Percentiles rank a stretch among this genome's conserved stretches.
phyloP scores from a whole-genome alignment of 1,284 basidiomycete species.

The Cutaneotrichosporon sp. region DNA sequence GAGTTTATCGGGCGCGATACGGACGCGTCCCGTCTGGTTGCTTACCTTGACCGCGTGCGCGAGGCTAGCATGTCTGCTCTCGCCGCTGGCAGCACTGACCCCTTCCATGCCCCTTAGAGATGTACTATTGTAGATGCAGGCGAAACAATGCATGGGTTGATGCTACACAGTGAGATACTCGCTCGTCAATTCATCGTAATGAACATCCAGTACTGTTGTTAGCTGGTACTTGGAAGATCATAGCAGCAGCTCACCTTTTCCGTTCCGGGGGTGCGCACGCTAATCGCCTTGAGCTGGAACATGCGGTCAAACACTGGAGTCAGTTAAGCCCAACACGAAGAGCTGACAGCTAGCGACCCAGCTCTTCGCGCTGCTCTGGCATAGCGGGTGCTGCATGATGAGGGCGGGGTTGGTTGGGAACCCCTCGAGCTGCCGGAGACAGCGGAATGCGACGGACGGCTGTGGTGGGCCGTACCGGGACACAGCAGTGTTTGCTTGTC shows the following conservation, averaged over 20 bases:
- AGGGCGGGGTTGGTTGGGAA: slow-evolving; percentile 82
- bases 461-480: slow-evolving; percentile 72
- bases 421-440: slow-evolving; percentile 45
- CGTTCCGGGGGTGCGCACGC: slow-evolving; percentile 40
- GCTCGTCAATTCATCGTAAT: slow-evolving; percentile 25
- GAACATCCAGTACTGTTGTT: slow-evolving; percentile 39
- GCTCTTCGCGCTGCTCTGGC: slow-evolving; percentile 79
- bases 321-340: background rate
- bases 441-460: slow-evolving; percentile 32
- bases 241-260: slow-evolving; percentile 38
- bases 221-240: slow-evolving; percentile 7
- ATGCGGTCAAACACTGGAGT: slow-evolving; percentile 80
- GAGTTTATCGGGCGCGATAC: slow-evolving; percentile 69
- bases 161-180: slow-evolving; percentile 11
- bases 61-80: slow-evolving; percentile 68
- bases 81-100: slow-evolving; percentile 69
- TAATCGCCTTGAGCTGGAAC: slow-evolving; percentile 59
- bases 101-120: slow-evolving; percentile 57
- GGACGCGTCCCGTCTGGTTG: slow-evolving; percentile 57
- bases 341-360: slow-evolving; percentile 75
- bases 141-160: slow-evolving; percentile 9
- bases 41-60: slow-evolving; percentile 70
- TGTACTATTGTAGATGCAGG: slow-evolving; percentile 5
- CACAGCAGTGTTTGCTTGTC: slow-evolving; percentile 78
- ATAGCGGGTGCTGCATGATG: slow-evolving; percentile 83